A percentile compares a stretch with the other conserved stretches of the same genome.
Conservation (phyloP, 2,329 filamentous ascomycete genomes). For the Microsporum ferrugineum region DNA sequence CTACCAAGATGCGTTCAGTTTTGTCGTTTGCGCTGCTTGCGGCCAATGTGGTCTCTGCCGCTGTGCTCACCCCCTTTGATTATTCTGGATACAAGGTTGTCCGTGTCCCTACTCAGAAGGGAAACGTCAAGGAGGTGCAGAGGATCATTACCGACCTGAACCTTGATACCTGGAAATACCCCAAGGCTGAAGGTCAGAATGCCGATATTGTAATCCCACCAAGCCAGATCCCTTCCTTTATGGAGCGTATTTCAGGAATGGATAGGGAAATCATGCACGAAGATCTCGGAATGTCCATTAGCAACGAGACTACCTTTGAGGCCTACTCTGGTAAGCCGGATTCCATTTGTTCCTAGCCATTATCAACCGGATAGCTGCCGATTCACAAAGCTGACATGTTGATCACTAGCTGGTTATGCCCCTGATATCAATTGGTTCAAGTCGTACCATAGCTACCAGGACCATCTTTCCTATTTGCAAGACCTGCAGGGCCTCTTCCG, state of each 20-base stretch:
- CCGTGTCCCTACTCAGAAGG: constrained; percentile 14
- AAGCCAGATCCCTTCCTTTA: constrained; percentile 29
- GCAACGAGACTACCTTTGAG: constrained; percentile 23
- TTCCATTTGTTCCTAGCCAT: neutral
- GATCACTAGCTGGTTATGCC: constrained; percentile 3
- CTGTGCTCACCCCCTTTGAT: constrained; percentile 4
- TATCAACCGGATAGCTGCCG: neutral
- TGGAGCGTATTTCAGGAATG: constrained; percentile 24
- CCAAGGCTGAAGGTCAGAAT: constrained; percentile 15
- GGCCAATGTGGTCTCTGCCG: neutral
- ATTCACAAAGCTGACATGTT: neutral
- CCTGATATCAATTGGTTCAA: constrained; percentile 41
- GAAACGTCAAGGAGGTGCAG: constrained; percentile 12
- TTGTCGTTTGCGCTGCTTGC: constrained; percentile 4
- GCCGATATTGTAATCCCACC: constrained; percentile 36
- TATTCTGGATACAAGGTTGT: constrained; percentile 18
- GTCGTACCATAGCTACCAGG: constrained; percentile 44
- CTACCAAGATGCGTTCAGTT: constrained; percentile 3
- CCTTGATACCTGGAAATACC: constrained; percentile 15
- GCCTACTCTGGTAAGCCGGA: constrained; percentile 18
- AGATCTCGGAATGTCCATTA: constrained; percentile 36
- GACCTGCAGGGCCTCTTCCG: constrained; percentile 39
- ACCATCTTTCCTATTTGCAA: constrained; percentile 41
- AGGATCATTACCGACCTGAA: constrained; percentile 14
- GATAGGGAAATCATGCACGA: constrained; percentile 31